phyloP scores from a whole-genome alignment of 2,329 filamentous ascomycete species.

The Uncinocarpus reesii region DNA sequence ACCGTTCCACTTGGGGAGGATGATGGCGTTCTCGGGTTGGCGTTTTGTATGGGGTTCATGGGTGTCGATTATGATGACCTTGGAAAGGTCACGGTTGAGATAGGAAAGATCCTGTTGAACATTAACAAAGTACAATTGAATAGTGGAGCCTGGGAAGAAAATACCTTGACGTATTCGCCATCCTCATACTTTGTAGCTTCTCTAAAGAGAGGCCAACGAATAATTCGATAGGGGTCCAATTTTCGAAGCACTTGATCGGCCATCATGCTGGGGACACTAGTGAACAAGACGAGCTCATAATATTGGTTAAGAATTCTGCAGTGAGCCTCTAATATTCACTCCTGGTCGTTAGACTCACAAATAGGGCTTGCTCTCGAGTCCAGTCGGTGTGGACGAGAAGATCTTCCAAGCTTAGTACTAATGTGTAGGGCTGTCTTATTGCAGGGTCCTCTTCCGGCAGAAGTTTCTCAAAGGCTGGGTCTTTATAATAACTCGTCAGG shows the following conservation, averaged over 20 bases:
- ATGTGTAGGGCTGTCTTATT: slow-evolving; percentile 77
- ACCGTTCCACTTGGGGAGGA: slow-evolving; percentile 83
- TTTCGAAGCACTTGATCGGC: slow-evolving; percentile 85
- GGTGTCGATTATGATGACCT: slow-evolving; percentile 90
- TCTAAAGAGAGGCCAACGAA: slow-evolving; percentile 87
- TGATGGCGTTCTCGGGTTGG: slow-evolving; percentile 93
- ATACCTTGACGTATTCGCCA: slow-evolving; percentile 89
- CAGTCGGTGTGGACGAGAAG: slow-evolving; percentile 91
- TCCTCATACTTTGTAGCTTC: slow-evolving; percentile 97
- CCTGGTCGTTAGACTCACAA: slow-evolving; percentile 93
- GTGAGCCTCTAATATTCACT: slow-evolving; percentile 92
- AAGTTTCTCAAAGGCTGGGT: slow-evolving; percentile 88
- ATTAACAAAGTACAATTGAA: slow-evolving; percentile 14
- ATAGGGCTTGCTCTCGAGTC: slow-evolving; percentile 81
- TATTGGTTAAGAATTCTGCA: slow-evolving; percentile 95
- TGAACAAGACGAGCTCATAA: slow-evolving; percentile 96
- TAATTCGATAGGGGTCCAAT: slow-evolving; percentile 86
- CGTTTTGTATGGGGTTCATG: slow-evolving; percentile 68
- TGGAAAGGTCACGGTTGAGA: slow-evolving; percentile 88
- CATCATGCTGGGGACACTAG: slow-evolving; percentile 70
- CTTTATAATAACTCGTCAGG: slow-evolving; percentile 83
- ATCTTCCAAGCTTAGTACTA: slow-evolving; percentile 88
- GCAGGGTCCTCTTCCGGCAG: slow-evolving; percentile 63
- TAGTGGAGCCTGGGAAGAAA: background rate
- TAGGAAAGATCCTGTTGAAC: slow-evolving; percentile 74